phyloP scores from a whole-genome alignment of 2,329 filamentous ascomycete species.

The Aspergillus clavatus region DNA sequence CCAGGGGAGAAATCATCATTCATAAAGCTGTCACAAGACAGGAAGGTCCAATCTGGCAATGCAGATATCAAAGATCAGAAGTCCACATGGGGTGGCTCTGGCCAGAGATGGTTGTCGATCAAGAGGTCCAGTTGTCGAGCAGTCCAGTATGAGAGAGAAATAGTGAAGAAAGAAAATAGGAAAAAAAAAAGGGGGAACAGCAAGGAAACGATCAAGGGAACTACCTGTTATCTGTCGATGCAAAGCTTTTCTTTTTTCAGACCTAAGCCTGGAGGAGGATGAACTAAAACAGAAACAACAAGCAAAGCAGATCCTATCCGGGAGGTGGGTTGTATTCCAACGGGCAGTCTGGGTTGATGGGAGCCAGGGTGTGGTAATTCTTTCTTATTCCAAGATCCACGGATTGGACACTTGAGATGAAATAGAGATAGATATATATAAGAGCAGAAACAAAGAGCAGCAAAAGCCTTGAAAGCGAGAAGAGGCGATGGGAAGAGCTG shows the following conservation, averaged over 20 bases:
- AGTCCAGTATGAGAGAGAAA: constrained; percentile 14
- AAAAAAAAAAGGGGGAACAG: constrained; percentile 19
- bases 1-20: constrained; percentile 23
- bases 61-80: constrained; percentile 7
- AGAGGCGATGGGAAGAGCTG: background rate
- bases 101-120: constrained; percentile 1
- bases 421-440: constrained; percentile 1
- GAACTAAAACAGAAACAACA: constrained; percentile 28
- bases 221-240: constrained; percentile 40
- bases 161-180: constrained; percentile 13
- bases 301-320: constrained; percentile 32
- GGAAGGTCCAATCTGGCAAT: constrained; percentile 12
- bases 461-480: background rate
- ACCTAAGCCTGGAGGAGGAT: constrained; percentile 20
- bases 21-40: constrained; percentile 21
- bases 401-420: constrained; percentile 11
- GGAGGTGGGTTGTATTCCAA: constrained; percentile 28
- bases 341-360: constrained; percentile 17
- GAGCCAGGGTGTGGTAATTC: constrained; percentile 19
- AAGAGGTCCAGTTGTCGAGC: constrained; percentile 7
- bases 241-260: constrained; percentile 17
- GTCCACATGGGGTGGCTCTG: constrained; percentile 4
- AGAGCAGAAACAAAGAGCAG: constrained; percentile 9
- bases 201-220: constrained; percentile 34
- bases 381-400: constrained; percentile 17